Base-by-base conservation (phyloP, 495 filamentous ascomycete species). In the Daldinia decipiens region DNA sequence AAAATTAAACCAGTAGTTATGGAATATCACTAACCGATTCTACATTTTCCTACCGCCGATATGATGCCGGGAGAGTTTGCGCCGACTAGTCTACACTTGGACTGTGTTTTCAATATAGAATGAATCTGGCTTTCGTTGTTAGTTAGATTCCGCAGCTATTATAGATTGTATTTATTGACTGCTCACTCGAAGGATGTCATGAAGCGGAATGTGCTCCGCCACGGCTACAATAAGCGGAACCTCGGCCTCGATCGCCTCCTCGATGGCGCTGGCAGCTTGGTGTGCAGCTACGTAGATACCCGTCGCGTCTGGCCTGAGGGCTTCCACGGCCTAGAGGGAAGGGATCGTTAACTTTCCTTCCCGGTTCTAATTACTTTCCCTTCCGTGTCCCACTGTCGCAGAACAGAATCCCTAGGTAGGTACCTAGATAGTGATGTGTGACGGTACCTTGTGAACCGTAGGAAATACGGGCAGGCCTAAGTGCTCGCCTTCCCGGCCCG, bases 31-130 rank as follows among this genome's bases (percentile, higher is more conserved):
- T 67, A 9, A 81, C 80, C 92, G 72, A 96, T 94, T 43, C 93
- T 88, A 73, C 93, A 97, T 73, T 85, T 89, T 0, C 91, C 92
- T 52, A 90, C 86, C 0, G 92, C 87, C 17, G 94, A 94, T 45
- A 97, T 95, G 59, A 97, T 95, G 0, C 94, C 93, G 0, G 94
- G 93, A 17, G 90, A 91, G 73, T 97, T 97, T 4, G 94, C 89
- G 9, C 94, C 94, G 3, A 97, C 90, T 0, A 97, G 84, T 36
- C 93, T 85, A 3, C 89, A 94, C 67, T 86, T 92, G 1, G 90
- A 93, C 75, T 98, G 94, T 0, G 91, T 91, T 65, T 88, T 86
- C 0, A 97, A 83, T 32, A 97, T 92, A 1, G 88, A 90, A 61
- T 92, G 88, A 53, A 96, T 88, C 81, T 83, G 62, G 5, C 13